Base-by-base conservation (phyloP, 768 basidiomycete species). In the Bullera alba region DNA sequence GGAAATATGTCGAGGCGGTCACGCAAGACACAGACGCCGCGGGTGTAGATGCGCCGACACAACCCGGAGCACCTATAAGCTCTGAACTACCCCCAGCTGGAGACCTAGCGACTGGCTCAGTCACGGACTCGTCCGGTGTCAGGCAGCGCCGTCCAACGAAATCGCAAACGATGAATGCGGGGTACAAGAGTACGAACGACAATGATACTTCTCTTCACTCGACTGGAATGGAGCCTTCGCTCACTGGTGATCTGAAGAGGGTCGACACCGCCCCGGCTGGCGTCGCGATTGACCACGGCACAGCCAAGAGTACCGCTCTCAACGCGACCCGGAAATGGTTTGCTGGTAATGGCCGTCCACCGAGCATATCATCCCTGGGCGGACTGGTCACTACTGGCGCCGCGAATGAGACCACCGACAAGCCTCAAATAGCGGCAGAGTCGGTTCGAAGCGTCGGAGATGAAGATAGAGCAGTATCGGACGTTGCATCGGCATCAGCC, bases 1-100 rank as follows among this genome's bases (percentile, higher is more conserved):
- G 67, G n/a, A 73, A 76, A 30, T 51, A 51, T 41, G 46, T 37
- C 27, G 32, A 45, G 19, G 17, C 35, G 5, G 45, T 19, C 10
- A 22, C 8, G 21, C 8, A 39, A 26, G 19, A 12, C 42, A 23
- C 14, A 27, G 6, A 6, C 28, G 21, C 10, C 14, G 22, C 22
- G 10, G 25, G 37, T 12, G 37, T 10, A 26, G 27, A 43, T 10
- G 7, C 6, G 6, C 12, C 26, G 42, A 28, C 26, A 21, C 37
- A 25, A 28, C 19, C 42, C 26, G 27, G 10, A 10, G 42, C 7
- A 25, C 14, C 22, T 56, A 12, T 21, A 44, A 29, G 30, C 25
- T 27, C 8, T 32, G 17, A 29, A 32, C 28, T 28, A 42, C 59
- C 4, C n/a, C n/a, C n/a, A n/a, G n/a, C n/a, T n/a, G n/a, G n/a